Conservation (phyloP, 1,139 yeast species). For the Nakaseomyces delphensis region DNA sequence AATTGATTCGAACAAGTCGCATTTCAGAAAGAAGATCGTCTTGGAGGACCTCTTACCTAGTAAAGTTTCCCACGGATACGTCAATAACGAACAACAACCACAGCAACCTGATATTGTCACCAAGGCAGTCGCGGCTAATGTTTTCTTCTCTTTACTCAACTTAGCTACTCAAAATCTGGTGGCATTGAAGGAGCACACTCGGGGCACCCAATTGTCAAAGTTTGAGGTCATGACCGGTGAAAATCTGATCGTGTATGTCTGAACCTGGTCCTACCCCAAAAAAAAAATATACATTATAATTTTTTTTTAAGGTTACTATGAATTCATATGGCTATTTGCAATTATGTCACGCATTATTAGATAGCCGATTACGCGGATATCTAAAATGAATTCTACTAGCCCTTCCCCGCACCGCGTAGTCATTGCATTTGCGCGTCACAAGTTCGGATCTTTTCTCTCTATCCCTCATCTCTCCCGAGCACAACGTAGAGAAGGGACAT, state of each 20-base stretch:
- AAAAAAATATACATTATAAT: too few relatives aligned
- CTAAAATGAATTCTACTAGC: too few relatives aligned
- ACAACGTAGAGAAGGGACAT: too few relatives aligned
- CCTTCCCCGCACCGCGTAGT: too few relatives aligned
- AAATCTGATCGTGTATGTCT: background rate
- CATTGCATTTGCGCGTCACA: too few relatives aligned
- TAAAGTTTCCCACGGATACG: conserved; percentile 9
- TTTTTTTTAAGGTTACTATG: too few relatives aligned
- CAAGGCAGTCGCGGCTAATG: conserved; percentile 27
- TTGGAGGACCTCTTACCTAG: conserved; percentile 29
- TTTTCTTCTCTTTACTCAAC: conserved; percentile 25
- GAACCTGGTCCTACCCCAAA: too few relatives aligned
- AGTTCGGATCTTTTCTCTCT: too few relatives aligned
- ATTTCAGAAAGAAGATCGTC: conserved; percentile 16
- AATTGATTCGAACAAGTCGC: conserved; percentile 14
- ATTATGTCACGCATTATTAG: too few relatives aligned
- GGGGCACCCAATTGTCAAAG: background rate
- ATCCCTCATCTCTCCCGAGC: too few relatives aligned
- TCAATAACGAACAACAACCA: conserved; percentile 5
- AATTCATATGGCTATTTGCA: too few relatives aligned
- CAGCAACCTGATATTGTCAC: conserved; percentile 11
- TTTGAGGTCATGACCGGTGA: conserved; percentile 8
- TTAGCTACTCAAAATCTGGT: conserved; percentile 24
- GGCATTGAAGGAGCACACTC: conserved; percentile 7
- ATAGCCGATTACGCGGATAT: too few relatives aligned